A percentile compares a stretch with the other conserved stretches of the same genome.
These are phyloP conservation scores for Arthroderma sp. DNA, from an alignment of 2,329 filamentous ascomycete genomes.

Conservation along the genomic window DNA sequence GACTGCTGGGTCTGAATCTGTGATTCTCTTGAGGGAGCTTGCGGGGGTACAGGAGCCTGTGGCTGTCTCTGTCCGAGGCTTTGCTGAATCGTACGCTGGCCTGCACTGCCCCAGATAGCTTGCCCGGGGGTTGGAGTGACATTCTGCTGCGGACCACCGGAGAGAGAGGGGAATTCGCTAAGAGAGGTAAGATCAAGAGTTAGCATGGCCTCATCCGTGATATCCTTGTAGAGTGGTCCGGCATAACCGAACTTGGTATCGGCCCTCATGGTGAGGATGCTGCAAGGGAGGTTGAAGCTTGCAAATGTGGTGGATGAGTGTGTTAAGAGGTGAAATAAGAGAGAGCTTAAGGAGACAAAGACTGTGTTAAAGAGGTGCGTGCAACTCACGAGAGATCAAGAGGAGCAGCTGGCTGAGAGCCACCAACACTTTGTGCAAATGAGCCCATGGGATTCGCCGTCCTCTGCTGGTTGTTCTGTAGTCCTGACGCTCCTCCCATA, in stretches of 20 bases:
- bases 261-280: background rate
- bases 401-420: conserved; percentile 42
- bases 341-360: background rate
- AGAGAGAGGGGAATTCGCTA: conserved; percentile 53
- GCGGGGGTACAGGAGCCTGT: conserved; percentile 29
- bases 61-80: conserved; percentile 43
- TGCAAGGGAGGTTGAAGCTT: background rate
- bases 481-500: conserved; percentile 41
- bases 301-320: background rate
- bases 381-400: conserved; percentile 46
- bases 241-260: background rate
- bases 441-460: conserved; percentile 41
- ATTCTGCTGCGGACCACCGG: conserved; percentile 44
- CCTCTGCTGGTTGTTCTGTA: conserved; percentile 41
- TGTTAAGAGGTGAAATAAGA: background rate
- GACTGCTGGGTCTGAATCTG: conserved; percentile 33
- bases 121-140: conserved; percentile 41
- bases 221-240: background rate
- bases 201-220: conserved; percentile 3
- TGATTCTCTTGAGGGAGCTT: conserved; percentile 31
- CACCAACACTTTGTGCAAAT: conserved; percentile 46
- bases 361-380: background rate
- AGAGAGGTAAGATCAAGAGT: conserved; percentile 14
- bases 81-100: conserved; percentile 42
- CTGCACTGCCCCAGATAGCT: conserved; percentile 47